A percentile compares a stretch with the other conserved stretches of the same genome.
Evolutionary conservation across 2,329 filamentous ascomycete genomes (phyloP).

Genomic region (Aspergillus versicolor): DNA sequence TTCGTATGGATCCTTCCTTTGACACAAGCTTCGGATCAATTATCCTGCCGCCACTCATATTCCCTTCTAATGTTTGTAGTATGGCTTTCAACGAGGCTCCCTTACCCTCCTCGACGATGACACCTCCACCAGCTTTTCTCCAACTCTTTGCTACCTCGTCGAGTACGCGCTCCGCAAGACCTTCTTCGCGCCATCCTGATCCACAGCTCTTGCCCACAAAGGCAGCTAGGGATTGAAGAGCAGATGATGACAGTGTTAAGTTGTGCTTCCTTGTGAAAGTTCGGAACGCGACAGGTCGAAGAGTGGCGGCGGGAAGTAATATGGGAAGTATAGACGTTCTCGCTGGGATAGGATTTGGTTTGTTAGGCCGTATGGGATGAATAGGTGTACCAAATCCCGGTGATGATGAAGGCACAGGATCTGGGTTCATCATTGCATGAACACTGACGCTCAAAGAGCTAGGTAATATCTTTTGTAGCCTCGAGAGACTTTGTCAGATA

Average conservation of each 20-base stretch:
- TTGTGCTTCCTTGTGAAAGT: slow-evolving; percentile 98
- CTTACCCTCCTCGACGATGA: slow-evolving; percentile 83
- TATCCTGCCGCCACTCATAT: slow-evolving; percentile 76
- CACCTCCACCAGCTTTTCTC: slow-evolving; percentile 85
- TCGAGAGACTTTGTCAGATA: background rate
- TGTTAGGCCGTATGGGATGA: slow-evolving; percentile 62
- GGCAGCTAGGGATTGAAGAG: slow-evolving; percentile 76
- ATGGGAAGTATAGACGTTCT: slow-evolving; percentile 76
- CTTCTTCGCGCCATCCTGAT: slow-evolving; percentile 93
- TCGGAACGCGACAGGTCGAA: slow-evolving; percentile 88
- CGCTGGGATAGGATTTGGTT: slow-evolving; percentile 49
- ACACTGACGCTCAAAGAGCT: background rate
- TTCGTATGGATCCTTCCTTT: slow-evolving; percentile 21
- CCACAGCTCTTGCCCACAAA: slow-evolving; percentile 95
- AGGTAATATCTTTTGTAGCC: background rate
- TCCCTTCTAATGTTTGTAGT: slow-evolving; percentile 77
- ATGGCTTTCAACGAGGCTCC: slow-evolving; percentile 71
- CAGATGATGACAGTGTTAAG: slow-evolving; percentile 83
- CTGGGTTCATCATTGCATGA: slow-evolving; percentile 33
- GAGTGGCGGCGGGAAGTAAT: slow-evolving; percentile 78
- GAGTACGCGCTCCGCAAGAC: slow-evolving; percentile 84
- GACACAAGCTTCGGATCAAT: slow-evolving; percentile 48
- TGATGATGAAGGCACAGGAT: slow-evolving; percentile 79
- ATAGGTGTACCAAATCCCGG: slow-evolving; percentile 85
- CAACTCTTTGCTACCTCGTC: slow-evolving; percentile 89